A percentile compares a stretch with the other conserved stretches of the same genome.
phyloP scores from a whole-genome alignment of 2,329 filamentous ascomycete species.

The Xylaria sp. region DNA sequence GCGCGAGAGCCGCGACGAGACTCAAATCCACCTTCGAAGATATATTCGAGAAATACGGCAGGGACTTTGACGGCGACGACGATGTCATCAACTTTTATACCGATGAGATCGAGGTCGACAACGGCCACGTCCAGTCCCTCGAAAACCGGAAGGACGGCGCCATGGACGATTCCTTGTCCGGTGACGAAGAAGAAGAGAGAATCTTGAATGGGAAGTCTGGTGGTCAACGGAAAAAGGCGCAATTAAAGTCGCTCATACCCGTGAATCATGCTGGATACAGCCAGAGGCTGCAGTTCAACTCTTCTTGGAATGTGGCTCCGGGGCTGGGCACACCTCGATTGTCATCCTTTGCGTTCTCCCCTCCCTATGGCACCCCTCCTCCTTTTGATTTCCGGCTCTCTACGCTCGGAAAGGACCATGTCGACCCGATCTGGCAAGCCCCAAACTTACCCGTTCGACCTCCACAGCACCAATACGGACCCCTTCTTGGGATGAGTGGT shows the following conservation, averaged over 20 bases:
- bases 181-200: constrained; percentile 53
- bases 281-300: constrained; percentile 14
- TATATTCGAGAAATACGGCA: constrained; percentile 89
- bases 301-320: constrained; percentile 26
- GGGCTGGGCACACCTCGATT: constrained; percentile 33
- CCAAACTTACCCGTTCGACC: constrained; percentile 45
- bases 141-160: constrained; percentile 52
- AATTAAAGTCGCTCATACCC: constrained; percentile 34
- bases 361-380: constrained; percentile 36
- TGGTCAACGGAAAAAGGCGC: constrained; percentile 39
- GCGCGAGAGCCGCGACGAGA: constrained; percentile 74
- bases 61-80: constrained; percentile 82
- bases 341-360: constrained; percentile 40
- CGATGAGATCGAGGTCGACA: constrained; percentile 86
- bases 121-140: constrained; percentile 79
- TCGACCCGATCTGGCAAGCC: constrained; percentile 55
- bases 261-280: constrained; percentile 26
- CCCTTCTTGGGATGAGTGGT: constrained; percentile 28
- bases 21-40: constrained; percentile 87
- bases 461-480: constrained; percentile 31
- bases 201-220: constrained; percentile 48
- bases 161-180: constrained; percentile 45
- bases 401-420: constrained; percentile 34
- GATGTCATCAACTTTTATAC: constrained; percentile 91
- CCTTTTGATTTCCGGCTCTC: constrained; percentile 40